Base-by-base conservation (phyloP, 139 green algal species). In the Mesotaenium endlicherianum region DNA sequence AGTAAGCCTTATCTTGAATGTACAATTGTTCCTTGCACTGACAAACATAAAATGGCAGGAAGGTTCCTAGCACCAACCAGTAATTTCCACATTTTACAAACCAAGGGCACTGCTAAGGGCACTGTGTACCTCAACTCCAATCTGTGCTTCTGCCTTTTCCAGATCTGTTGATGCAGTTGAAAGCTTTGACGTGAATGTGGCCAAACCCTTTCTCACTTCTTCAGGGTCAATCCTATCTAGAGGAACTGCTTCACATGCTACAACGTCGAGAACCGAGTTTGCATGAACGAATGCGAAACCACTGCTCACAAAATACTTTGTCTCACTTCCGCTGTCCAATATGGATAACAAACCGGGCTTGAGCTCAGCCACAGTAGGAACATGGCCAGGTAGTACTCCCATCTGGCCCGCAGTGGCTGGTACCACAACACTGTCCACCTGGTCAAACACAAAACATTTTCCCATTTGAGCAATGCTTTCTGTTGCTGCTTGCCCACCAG, bases 221-320 rank as follows among this genome's bases (percentile, higher is more conserved):
- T 88, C 82, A 26, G 47, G 47, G 49, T 88, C 76, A 26, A 88
- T 47, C 55, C 95, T 88, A 0, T 94, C 86, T 30, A 97, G 57
- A 31, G 92, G 89, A 30, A 95, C 90, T 0, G 94, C 94, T 80
- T 97, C 94, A 45, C 97, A 90, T 2, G 92, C 93, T n/a, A 85
- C 92, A 17, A 97, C 81, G 50, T 97, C 94, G 11, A 92, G 81
- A 3, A 86, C 88, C 42, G 88, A 93, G 90, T 97, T 93, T 44
- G 91, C 89, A 76, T 97, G 93, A 26, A 97, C 88, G 80, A 97
- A 97, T 6, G 94, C 94, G 84, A 97, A 97, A 45, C 93, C 93
- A 84, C 90, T 89, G 70, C 59, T 88, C 20, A 97, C 93, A 82
- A 97, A 97, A 79, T 93, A 96, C 84, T 96, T 94, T 3, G 49